Conservation (phyloP, 2,329 filamentous ascomycete genomes). For the Tolypocladium inflatum region DNA sequence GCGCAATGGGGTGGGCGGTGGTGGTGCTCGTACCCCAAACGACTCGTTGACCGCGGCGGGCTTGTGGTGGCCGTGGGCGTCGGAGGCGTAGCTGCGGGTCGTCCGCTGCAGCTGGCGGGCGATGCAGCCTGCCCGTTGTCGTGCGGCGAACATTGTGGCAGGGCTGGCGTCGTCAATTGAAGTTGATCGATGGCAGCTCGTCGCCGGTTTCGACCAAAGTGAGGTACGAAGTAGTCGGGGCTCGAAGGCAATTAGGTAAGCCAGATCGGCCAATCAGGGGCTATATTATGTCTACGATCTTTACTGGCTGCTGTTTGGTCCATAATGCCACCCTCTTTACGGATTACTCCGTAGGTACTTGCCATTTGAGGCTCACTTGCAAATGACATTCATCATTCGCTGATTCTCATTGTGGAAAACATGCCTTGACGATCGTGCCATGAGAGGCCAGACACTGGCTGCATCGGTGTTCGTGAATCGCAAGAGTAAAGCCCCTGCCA, state of each 20-base stretch:
- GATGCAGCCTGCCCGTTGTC: constrained; percentile 32
- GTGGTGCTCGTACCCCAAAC: constrained; percentile 40
- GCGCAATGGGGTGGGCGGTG: not conserved
- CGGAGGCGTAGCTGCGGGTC: constrained; percentile 44
- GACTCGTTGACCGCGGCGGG: constrained; percentile 41
- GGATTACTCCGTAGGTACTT: too few relatives aligned
- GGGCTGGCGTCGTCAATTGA: constrained; percentile 22
- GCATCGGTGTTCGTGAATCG: not conserved
- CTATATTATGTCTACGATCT: not conserved
- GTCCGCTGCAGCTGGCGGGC: constrained; percentile 26
- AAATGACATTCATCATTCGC: not conserved
- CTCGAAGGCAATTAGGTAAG: constrained; percentile 17
- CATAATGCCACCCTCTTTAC: too few relatives aligned
- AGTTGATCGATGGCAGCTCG: constrained; percentile 13
- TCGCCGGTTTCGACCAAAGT: constrained; percentile 5
- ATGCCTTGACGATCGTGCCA: not conserved
- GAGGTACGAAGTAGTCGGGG: constrained; percentile 20
- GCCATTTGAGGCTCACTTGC: not conserved
- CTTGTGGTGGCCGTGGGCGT: constrained; percentile 38
- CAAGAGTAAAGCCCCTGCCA: not conserved
- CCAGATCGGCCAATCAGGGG: constrained; percentile 12
- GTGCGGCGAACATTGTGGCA: constrained; percentile 30
- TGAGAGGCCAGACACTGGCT: not conserved
- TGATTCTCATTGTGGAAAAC: not conserved
- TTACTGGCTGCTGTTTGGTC: not conserved